These are phyloP conservation scores for Carex cristatella DNA, from an alignment of 176 grass and related monocot genomes.

Conservation along the genomic window DNA sequence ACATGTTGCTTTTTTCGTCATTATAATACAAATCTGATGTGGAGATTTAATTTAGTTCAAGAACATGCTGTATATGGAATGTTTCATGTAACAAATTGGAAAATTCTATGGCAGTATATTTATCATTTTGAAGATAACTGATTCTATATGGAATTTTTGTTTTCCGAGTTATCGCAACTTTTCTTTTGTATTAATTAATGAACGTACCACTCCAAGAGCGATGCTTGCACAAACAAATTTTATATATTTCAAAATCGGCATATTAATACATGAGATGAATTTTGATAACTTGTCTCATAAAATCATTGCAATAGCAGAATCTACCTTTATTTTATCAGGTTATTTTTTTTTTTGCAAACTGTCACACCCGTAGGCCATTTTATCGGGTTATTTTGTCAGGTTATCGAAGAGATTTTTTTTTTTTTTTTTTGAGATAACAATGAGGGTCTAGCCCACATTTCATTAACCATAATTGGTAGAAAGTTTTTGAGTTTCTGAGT, in stretches of 20 bases:
- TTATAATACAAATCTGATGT: no score
- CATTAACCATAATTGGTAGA: no score
- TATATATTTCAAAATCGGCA: background rate
- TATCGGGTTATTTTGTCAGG: no score
- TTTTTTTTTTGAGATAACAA: no score
- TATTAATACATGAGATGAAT: background rate
- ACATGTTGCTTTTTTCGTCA: no score
- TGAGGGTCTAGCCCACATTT: no score
- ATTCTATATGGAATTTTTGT: background rate
- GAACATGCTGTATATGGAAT: background rate
- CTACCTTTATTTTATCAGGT: background rate
- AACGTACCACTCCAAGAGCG: background rate
- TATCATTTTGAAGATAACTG: no score
- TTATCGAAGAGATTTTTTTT: no score
- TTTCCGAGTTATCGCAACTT: background rate
- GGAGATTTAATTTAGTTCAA: background rate
- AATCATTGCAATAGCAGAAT: background rate
- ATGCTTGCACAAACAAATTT: background rate
- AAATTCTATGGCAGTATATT: no score
- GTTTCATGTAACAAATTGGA: no score
- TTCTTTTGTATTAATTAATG: background rate
- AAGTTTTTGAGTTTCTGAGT: no score
- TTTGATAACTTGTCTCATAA: background rate
- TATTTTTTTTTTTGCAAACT: background rate
- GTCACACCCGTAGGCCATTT: no score